These are phyloP conservation scores for Endocalyx cinctus DNA, from an alignment of 2,329 filamentous ascomycete genomes.

Conservation along the genomic window DNA sequence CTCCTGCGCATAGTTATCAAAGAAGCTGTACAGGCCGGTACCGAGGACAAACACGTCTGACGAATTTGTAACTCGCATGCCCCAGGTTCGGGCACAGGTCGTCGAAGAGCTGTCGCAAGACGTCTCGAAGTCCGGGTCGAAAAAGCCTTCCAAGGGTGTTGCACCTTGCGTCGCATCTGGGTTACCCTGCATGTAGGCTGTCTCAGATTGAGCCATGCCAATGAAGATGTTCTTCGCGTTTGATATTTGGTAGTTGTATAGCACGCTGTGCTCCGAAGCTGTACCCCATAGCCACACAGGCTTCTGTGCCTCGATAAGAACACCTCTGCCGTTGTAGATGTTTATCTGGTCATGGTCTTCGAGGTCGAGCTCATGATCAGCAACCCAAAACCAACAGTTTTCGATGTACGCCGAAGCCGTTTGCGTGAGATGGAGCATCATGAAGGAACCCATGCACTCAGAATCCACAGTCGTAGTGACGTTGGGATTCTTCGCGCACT, in stretches of 20 bases:
- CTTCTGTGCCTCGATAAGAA: slow-evolving; percentile 72
- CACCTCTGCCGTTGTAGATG: slow-evolving; percentile 83
- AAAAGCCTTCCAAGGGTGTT: slow-evolving; percentile 49
- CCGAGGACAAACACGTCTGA: slow-evolving; percentile 66
- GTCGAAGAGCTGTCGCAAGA: slow-evolving; percentile 44
- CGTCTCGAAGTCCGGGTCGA: slow-evolving; percentile 64
- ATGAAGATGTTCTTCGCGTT: slow-evolving; percentile 77
- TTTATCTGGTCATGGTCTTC: slow-evolving; percentile 71
- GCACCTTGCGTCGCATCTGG: slow-evolving; percentile 68
- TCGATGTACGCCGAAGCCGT: slow-evolving; percentile 71
- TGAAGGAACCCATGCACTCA: slow-evolving; percentile 69
- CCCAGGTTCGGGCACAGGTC: slow-evolving; percentile 70
- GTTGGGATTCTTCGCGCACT: slow-evolving; percentile 72
- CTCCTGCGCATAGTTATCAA: slow-evolving; percentile 71
- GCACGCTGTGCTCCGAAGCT: slow-evolving; percentile 58
- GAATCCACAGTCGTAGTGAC: slow-evolving; percentile 56
- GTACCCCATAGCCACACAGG: slow-evolving; percentile 81
- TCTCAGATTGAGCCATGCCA: slow-evolving; percentile 83
- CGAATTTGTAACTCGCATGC: slow-evolving; percentile 65
- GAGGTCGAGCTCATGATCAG: slow-evolving; percentile 84
- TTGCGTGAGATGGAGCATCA: slow-evolving; percentile 62
- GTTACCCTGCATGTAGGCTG: slow-evolving; percentile 82
- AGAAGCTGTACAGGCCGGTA: slow-evolving; percentile 76
- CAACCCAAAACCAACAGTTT: slow-evolving; percentile 87
- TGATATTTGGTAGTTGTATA: slow-evolving; percentile 82